Evolutionary conservation across 768 basidiomycete species (phyloP), one percentile per base, ranked within the genome.

Genomic region (Lactarius psammicola): DNA sequence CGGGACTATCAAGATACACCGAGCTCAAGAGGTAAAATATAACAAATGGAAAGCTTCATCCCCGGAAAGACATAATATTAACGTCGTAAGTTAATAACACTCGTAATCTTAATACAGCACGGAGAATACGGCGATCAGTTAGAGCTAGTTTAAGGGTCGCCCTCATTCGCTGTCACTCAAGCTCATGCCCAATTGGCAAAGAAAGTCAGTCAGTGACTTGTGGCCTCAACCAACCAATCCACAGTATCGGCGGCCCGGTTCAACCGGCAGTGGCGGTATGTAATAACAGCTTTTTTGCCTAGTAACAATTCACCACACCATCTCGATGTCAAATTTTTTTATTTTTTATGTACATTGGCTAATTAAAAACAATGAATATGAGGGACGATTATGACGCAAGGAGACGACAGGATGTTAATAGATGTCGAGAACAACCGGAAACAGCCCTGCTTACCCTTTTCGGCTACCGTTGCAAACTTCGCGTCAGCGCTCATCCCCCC

Each of bases 401-500:
- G 20, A 20, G 42, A 17, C 17, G 17, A 42, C 1, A 42, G n/a
- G n/a, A n/a, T n/a, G n/a, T n/a, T n/a, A n/a, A 51, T 51, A 51
- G 23, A 31, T 56, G 33, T 51, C 38, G 46, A 66, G 34, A 2
- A 38, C 44, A 62, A 26, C 54, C 65, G 60, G 61, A 66, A 62
- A 60, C 54, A 40, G 44, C 30, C 36, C 36, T 33, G 31, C 36
- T 60, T n/a, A 28, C 60, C 26, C 46, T 64, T 53, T 59, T 66
- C 60, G 65, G 65, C 57, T 62, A 49, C 65, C 56, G 31, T 20
- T 49, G 65, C 60, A 0, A 15, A 38, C 7, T 49, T 56, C 60
- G 28, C 26, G 36, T 62, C 65, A 66, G 60, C 65, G 65, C 65
- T 30, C 65, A 51, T 38, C 6, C 23, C 28, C 36, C 55, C 56